phyloP scores from a whole-genome alignment of 257 asterid genomes.

The Striga asiatica region DNA sequence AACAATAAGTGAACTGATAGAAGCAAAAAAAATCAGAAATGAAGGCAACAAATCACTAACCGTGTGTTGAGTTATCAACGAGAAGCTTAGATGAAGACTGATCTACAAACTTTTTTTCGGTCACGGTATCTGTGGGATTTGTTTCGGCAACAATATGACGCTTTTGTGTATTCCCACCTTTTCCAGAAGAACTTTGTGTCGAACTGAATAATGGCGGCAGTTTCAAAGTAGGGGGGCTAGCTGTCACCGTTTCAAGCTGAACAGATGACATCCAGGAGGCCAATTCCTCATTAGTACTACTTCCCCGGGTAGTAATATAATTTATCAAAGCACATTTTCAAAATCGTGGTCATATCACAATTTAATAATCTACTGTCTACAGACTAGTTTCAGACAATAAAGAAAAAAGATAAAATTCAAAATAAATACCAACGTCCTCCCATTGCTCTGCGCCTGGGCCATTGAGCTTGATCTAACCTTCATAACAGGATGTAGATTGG shows the following conservation, averaged over 20 bases:
- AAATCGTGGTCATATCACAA: conserved; percentile 11
- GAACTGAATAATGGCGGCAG: conserved; percentile 94
- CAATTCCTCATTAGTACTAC: conserved; percentile 51
- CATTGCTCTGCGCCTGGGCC: conserved; percentile 65
- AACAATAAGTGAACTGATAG: conserved; percentile 6
- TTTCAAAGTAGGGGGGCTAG: conserved; percentile 73
- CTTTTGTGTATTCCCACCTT: conserved; percentile 68
- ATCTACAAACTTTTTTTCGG: conserved; percentile 42
- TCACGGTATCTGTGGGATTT: conserved; percentile 37
- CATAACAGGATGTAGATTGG: conserved; percentile 47
- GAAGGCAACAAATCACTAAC: conserved; percentile 30
- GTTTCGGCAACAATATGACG: conserved; percentile 45
- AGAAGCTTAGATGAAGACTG: conserved; percentile 34
- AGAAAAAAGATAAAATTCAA: not conserved
- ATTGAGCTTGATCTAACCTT: conserved; percentile 62
- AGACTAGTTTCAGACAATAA: conserved; percentile 10
- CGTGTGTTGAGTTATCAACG: conserved; percentile 42
- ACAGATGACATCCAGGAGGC: conserved; percentile 63
- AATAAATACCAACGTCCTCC: conserved; percentile 49
- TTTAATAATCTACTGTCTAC: conserved; percentile 2
- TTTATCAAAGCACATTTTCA: conserved; percentile 12
- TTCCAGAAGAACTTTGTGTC: conserved; percentile 77
- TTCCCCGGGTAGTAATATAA: conserved; percentile 46
- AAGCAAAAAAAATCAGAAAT: conserved; percentile 9
- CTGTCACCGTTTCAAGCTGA: conserved; percentile 72